Conservation (phyloP, 169 alveolate species). For the Neospora caninum region DNA sequence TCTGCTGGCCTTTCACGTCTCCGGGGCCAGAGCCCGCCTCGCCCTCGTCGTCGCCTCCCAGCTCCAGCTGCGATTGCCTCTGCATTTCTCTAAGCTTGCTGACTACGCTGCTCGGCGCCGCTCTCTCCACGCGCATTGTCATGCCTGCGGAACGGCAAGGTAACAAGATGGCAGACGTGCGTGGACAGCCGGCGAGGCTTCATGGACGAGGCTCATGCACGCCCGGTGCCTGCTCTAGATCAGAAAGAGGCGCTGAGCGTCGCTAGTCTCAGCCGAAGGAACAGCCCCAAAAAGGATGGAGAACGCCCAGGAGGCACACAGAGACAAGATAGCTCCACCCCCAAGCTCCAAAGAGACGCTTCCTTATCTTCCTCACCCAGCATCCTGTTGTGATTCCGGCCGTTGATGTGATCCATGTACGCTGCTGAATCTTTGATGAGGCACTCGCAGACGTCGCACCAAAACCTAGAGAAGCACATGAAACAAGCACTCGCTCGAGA, state of each 20-base stretch:
- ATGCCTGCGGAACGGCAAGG: slow-evolving; percentile 64
- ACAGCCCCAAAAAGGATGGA: too few relatives aligned
- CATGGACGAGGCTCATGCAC: neutral
- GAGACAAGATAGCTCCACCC: too few relatives aligned
- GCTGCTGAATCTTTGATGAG: slow-evolving; percentile 88
- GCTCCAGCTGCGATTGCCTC: slow-evolving; percentile 10
- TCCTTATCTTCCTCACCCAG: slow-evolving; percentile 79
- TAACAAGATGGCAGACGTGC: neutral
- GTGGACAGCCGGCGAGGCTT: neutral
- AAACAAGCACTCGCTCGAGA: neutral
- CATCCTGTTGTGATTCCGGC: slow-evolving; percentile 90
- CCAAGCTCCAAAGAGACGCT: neutral
- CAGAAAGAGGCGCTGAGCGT: too few relatives aligned
- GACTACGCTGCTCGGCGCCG: slow-evolving; percentile 83
- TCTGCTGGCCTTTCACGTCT: neutral
- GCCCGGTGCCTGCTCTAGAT: neutral
- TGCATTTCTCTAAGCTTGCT: slow-evolving; percentile 72
- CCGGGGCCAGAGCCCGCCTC: neutral
- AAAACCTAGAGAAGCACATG: slow-evolving; percentile 57
- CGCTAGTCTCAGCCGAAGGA: too few relatives aligned
- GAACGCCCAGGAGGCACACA: too few relatives aligned
- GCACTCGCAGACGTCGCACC: slow-evolving; percentile 88
- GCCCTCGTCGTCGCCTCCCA: slow-evolving; percentile 15
- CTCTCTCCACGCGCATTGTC: slow-evolving; percentile 93
- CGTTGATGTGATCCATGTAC: slow-evolving; percentile 93